A percentile compares a stretch with the other conserved stretches of the same genome.
Evolutionary conservation across 768 basidiomycete species (phyloP).

Genomic region (Trametes meyenii): DNA sequence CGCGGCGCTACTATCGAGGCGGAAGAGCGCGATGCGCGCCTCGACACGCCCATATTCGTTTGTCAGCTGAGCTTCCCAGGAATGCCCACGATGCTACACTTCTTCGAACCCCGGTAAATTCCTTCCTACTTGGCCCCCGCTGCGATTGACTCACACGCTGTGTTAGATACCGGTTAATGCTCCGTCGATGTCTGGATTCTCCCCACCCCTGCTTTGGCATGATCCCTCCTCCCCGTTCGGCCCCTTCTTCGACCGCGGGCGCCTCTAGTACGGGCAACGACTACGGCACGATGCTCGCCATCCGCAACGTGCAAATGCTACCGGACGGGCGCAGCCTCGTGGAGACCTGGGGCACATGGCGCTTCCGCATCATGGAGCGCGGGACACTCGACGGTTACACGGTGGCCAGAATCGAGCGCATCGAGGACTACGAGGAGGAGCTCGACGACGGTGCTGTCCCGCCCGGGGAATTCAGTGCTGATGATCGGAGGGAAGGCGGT

Average conservation of each 20-base stretch:
- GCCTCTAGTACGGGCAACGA: conserved; percentile 53
- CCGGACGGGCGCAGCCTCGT: conserved; percentile 89
- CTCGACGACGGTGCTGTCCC: conserved; percentile 14
- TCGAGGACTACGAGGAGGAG: conserved; percentile 32
- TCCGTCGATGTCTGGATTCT: conserved; percentile 88
- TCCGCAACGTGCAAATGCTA: conserved; percentile 82
- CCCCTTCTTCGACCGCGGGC: conserved; percentile 41
- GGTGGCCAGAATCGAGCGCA: conserved; percentile 73
- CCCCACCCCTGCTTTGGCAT: conserved; percentile 86
- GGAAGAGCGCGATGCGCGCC: conserved; percentile 76
- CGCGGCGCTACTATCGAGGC: conserved; percentile 65
- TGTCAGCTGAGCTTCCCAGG: conserved; percentile 90
- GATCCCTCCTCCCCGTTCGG: conserved; percentile 70
- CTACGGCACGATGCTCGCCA: conserved; percentile 94
- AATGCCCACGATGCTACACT: conserved; percentile 86
- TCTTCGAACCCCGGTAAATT: conserved; percentile 83
- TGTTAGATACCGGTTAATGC: conserved; percentile 87
- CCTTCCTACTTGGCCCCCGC: neutral
- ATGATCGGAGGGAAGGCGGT: neutral
- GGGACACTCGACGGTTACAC: conserved; percentile 88
- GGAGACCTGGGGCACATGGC: conserved; percentile 68
- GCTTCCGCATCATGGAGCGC: conserved; percentile 87
- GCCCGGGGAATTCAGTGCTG: conserved; percentile 2
- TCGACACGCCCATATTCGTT: conserved; percentile 91
- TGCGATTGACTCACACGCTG: neutral